Percentiles rank a stretch among this genome's conserved stretches.
Conservation (phyloP, 495 filamentous ascomycete genomes). For the Annulohypoxylon bovei region DNA sequence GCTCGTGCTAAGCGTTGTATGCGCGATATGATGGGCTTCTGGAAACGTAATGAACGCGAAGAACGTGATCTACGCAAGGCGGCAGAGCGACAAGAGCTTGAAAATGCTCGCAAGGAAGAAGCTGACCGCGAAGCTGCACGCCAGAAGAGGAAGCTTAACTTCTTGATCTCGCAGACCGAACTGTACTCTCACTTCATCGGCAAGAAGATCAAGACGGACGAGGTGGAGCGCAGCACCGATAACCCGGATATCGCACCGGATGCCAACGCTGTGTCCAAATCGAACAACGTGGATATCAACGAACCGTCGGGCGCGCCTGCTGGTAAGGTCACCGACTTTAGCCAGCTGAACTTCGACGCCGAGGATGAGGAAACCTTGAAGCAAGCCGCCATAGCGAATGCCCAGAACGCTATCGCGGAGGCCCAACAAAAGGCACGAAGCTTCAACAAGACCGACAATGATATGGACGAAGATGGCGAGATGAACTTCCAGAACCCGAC, state of each 20-base stretch:
- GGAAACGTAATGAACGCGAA: slow-evolving; percentile 98
- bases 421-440: slow-evolving; percentile 91
- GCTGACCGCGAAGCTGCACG: slow-evolving; percentile 96
- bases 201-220: slow-evolving; percentile 97
- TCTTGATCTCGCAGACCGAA: slow-evolving; percentile 98
- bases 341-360: slow-evolving; percentile 93
- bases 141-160: slow-evolving; percentile 98
- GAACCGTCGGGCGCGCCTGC: slow-evolving; percentile 66
- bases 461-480: slow-evolving; percentile 85
- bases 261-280: slow-evolving; percentile 54
- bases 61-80: slow-evolving; percentile 93
- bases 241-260: slow-evolving; percentile 71
- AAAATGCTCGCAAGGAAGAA: slow-evolving; percentile 95
- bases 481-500: slow-evolving; percentile 99
- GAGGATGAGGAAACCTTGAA: slow-evolving; percentile 87
- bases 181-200: slow-evolving; percentile 99
- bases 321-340: slow-evolving; percentile 87
- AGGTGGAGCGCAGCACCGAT: slow-evolving; percentile 88
- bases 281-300: slow-evolving; percentile 64
- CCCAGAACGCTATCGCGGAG: slow-evolving; percentile 94
- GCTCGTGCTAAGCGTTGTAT: slow-evolving; percentile 97
- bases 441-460: slow-evolving; percentile 78
- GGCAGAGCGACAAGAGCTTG: slow-evolving; percentile 94
- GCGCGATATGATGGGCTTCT: slow-evolving; percentile 99
- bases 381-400: slow-evolving; percentile 91